A percentile compares a stretch with the other conserved stretches of the same genome.
These are phyloP conservation scores for Lepidopterella palustris DNA, from an alignment of 495 filamentous ascomycete genomes.

Conservation along the genomic window DNA sequence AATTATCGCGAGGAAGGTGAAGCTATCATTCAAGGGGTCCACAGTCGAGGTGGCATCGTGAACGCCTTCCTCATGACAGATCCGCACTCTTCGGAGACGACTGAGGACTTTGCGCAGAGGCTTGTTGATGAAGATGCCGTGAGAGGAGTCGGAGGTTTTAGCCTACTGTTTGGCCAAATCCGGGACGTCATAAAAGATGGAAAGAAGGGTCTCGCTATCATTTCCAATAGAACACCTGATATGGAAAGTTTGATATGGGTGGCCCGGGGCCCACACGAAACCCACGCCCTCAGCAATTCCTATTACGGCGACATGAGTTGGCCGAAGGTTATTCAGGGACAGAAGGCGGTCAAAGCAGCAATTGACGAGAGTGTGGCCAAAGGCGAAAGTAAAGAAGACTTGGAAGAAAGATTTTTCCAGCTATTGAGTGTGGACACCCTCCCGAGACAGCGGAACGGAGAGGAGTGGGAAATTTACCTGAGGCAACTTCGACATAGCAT, in stretches of 20 bases:
- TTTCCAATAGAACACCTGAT: conserved; percentile 77
- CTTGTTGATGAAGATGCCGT: conserved; percentile 62
- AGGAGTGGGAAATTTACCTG: conserved; percentile 63
- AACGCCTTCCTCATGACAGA: conserved; percentile 70
- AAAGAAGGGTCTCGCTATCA: conserved; percentile 57
- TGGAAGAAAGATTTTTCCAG: conserved; percentile 64
- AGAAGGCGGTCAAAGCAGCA: conserved; percentile 41
- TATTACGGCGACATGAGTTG: conserved; percentile 64
- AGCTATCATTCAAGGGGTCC: conserved; percentile 47
- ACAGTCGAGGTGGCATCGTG: conserved; percentile 77
- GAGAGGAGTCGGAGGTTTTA: conserved; percentile 82
- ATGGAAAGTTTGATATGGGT: conserved; percentile 64
- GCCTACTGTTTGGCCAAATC: conserved; percentile 77
- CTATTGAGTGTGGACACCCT: conserved; percentile 68
- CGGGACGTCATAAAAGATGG: conserved; percentile 40
- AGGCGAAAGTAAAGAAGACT: conserved; percentile 48
- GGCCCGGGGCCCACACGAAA: conserved; percentile 53
- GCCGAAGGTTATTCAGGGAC: conserved; percentile 69
- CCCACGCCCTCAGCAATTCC: conserved; percentile 80
- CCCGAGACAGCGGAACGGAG: conserved; percentile 50
- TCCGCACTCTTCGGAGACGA: conserved; percentile 35
- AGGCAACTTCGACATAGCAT: conserved; percentile 67
- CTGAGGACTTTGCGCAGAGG: conserved; percentile 59
- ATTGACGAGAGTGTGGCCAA: conserved; percentile 44
- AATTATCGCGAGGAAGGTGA: conserved; percentile 77